phyloP scores from a whole-genome alignment of 179 eudicot species.

The Patellifolia procumbens region DNA sequence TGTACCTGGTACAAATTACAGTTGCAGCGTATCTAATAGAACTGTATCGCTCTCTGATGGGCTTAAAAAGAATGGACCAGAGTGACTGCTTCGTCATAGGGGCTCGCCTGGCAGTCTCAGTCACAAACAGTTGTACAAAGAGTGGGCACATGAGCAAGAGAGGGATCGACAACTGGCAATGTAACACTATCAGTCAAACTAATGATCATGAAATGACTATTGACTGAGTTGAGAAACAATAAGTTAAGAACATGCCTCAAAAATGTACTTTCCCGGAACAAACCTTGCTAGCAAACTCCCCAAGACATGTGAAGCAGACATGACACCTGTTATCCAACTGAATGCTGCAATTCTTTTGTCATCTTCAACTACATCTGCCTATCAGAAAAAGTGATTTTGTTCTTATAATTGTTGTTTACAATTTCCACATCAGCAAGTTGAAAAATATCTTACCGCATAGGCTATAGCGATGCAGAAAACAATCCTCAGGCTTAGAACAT shows the following conservation, averaged over 20 bases:
- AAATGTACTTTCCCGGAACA: slow-evolving; percentile 64
- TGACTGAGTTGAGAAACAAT: not conserved
- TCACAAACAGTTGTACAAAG: slow-evolving; percentile 58
- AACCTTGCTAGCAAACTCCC: slow-evolving; percentile 68
- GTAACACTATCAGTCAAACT: not conserved
- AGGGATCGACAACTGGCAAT: slow-evolving; percentile 62
- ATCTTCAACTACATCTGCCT: slow-evolving; percentile 80
- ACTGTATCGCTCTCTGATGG: slow-evolving; percentile 52
- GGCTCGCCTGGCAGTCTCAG: slow-evolving; percentile 54
- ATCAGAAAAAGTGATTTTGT: slow-evolving; percentile 20
- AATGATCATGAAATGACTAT: not conserved
- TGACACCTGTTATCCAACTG: slow-evolving; percentile 86
- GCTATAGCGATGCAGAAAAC: slow-evolving; percentile 83
- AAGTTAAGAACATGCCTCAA: slow-evolving; percentile 50
- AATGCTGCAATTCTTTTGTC: slow-evolving; percentile 72
- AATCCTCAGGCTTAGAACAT: slow-evolving; percentile 70
- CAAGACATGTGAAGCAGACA: slow-evolving; percentile 72
- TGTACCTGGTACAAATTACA: slow-evolving; percentile 61
- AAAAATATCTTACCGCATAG: slow-evolving; percentile 62
- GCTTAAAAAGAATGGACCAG: slow-evolving; percentile 38
- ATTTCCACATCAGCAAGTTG: not conserved
- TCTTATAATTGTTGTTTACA: not conserved
- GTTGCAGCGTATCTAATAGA: slow-evolving; percentile 62
- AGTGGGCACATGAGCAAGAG: slow-evolving; percentile 62
- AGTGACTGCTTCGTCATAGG: slow-evolving; percentile 42